phyloP scores from a whole-genome alignment of 78 protist species.

The Mastigamoeba balamuthi region DNA sequence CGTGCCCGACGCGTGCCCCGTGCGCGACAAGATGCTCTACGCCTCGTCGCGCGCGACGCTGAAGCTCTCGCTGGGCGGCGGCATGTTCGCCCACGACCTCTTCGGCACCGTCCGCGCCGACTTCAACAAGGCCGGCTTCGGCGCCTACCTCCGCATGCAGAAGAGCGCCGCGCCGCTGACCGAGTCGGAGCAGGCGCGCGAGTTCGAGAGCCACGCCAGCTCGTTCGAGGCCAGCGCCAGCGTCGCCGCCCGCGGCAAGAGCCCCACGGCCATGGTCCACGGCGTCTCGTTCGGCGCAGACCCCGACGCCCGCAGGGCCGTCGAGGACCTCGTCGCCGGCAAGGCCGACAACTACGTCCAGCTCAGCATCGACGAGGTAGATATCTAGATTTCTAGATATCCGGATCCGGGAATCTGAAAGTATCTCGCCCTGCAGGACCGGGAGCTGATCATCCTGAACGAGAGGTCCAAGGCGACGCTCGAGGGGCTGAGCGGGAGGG shows the following conservation, averaged over 20 bases:
- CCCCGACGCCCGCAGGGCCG: slow-evolving; percentile 10
- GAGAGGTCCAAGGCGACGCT: not conserved
- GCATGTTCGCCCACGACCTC: slow-evolving; percentile 40
- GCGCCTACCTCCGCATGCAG: slow-evolving; percentile 15
- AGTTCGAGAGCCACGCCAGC: too few species aligned
- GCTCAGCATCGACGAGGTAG: slow-evolving; percentile 24
- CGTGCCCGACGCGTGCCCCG: not conserved
- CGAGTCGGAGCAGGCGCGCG: slow-evolving; percentile 21
- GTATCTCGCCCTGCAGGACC: too few species aligned
- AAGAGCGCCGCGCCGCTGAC: slow-evolving; percentile 51
- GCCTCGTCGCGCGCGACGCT: slow-evolving; percentile 40
- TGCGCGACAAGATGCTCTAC: slow-evolving; percentile 53
- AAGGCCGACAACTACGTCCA: slow-evolving; percentile 9
- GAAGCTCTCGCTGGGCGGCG: slow-evolving; percentile 40
- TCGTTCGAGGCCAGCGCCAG: slow-evolving; percentile 43
- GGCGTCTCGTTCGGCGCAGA: slow-evolving; percentile 58
- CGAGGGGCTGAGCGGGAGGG: not conserved
- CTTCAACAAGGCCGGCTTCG: slow-evolving; percentile 27
- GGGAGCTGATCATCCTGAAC: slow-evolving; percentile 14
- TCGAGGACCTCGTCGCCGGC: slow-evolving; percentile 3
- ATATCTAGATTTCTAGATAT: too few species aligned
- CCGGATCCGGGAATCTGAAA: too few species aligned
- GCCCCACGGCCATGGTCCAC: slow-evolving; percentile 13
- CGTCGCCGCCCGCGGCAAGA: slow-evolving; percentile 7
- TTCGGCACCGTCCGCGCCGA: slow-evolving; percentile 34